A percentile compares a stretch with the other conserved stretches of the same genome.
These are phyloP conservation scores for Globisporangium yorkense DNA, from an alignment of 352 stramenopile species.

Conservation along the genomic window DNA sequence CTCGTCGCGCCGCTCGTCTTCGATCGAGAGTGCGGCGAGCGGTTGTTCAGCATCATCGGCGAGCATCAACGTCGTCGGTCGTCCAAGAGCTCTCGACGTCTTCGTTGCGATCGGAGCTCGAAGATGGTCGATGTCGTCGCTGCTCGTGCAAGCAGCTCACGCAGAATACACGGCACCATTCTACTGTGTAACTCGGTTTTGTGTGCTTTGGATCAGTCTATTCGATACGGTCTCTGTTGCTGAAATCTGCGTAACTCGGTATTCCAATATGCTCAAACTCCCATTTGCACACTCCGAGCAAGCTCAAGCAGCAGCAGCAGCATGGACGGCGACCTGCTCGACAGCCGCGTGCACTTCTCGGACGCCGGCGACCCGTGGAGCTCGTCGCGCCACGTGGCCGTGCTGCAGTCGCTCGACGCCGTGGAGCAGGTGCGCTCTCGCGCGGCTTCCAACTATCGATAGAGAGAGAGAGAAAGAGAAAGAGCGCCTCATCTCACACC, in stretches of 20 bases:
- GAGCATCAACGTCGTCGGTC: background rate
- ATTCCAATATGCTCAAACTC: background rate
- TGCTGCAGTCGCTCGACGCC: slow-evolving; percentile 67
- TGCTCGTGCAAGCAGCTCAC: background rate
- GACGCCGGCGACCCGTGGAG: slow-evolving; percentile 63
- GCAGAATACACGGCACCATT: background rate
- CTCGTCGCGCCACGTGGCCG: slow-evolving; percentile 60
- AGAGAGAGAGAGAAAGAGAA: too few species aligned
- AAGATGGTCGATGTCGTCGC: background rate
- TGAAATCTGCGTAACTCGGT: background rate
- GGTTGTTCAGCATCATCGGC: background rate
- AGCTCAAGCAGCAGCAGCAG: background rate
- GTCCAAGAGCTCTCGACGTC: background rate
- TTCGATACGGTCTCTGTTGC: background rate
- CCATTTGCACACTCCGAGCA: too few species aligned
- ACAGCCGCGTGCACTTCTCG: slow-evolving; percentile 78
- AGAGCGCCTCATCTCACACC: background rate
- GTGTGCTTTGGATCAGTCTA: background rate
- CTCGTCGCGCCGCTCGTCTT: background rate
- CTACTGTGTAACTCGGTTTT: background rate
- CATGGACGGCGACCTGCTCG: slow-evolving; percentile 50
- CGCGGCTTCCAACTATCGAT: background rate
- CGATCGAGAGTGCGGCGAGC: background rate
- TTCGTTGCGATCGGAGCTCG: background rate
- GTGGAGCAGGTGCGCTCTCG: slow-evolving; percentile 58